phyloP scores from a whole-genome alignment of 805 yeast species.

The Kluyveromyces aestuarii region DNA sequence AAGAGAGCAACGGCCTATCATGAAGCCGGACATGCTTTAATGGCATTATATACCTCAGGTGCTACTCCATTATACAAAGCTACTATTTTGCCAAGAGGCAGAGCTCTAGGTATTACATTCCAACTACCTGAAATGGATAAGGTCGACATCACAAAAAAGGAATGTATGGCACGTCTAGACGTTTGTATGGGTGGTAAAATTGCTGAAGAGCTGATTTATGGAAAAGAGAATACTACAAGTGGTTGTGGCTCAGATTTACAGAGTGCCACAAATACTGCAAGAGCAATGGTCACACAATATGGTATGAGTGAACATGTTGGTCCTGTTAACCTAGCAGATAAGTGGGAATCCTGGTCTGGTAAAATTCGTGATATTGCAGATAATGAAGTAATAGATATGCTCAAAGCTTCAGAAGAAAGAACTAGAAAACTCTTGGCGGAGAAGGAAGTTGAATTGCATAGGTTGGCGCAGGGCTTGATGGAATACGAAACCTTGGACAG shows the following conservation, averaged over 20 bases:
- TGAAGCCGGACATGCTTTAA: conserved; percentile 98
- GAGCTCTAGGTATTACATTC: conserved; percentile 94
- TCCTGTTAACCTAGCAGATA: conserved; percentile 80
- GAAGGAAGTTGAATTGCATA: conserved; percentile 59
- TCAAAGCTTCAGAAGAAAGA: conserved; percentile 70
- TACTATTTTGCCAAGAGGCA: conserved; percentile 91
- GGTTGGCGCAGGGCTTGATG: conserved; percentile 86
- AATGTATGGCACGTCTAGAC: conserved; percentile 84
- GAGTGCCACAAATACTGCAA: conserved; percentile 84
- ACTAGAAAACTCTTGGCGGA: conserved; percentile 59
- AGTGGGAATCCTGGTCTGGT: conserved; percentile 94
- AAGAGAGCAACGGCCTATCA: conserved; percentile 93
- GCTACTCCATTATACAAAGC: conserved; percentile 96
- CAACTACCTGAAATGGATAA: conserved; percentile 98
- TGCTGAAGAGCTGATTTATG: conserved; percentile 90
- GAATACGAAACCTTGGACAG: conserved; percentile 92
- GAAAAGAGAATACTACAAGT: conserved; percentile 84
- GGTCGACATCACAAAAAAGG: conserved; percentile 82
- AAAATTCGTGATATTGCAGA: conserved; percentile 84
- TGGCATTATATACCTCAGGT: conserved; percentile 90
- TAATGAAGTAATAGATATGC: conserved; percentile 71
- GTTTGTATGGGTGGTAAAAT: conserved; percentile 99
- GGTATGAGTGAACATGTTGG: conserved; percentile 96
- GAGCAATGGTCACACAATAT: conserved; percentile 93
- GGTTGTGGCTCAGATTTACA: conserved; percentile 92